A percentile compares a stretch with the other conserved stretches of the same genome.
Evolutionary conservation across 768 basidiomycete genomes (phyloP).

Genomic region (Boletus patriciae): DNA sequence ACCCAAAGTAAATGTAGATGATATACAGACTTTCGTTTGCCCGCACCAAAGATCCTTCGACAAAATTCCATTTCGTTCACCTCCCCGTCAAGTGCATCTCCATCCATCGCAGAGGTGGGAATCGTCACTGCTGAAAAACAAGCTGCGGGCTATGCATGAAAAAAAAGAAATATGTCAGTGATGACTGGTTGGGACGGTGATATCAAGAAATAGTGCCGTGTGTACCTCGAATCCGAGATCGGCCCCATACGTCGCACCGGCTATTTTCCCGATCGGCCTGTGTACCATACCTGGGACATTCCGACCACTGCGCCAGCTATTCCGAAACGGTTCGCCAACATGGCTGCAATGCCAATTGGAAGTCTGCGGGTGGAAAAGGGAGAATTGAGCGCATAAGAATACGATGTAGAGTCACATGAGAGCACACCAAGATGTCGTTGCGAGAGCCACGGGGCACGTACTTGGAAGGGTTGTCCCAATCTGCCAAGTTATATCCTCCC

Average conservation of each 20-base stretch:
- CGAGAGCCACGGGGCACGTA: conserved; percentile 16
- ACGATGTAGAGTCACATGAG: not conserved
- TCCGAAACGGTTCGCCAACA: conserved; percentile 47
- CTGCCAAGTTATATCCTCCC: conserved; percentile 52
- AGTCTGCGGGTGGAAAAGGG: conserved; percentile 29
- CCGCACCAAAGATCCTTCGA: not conserved
- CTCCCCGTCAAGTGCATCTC: conserved; percentile 47
- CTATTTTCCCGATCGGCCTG: conserved; percentile 47
- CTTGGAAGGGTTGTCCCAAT: conserved; percentile 44
- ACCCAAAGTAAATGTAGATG: not conserved
- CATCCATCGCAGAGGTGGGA: conserved; percentile 48
- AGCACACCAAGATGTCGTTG: not conserved
- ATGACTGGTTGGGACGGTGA: too few species aligned
- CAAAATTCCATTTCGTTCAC: conserved; percentile 8
- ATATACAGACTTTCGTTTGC: too few species aligned
- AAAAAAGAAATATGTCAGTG: too few species aligned
- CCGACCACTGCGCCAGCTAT: conserved; percentile 50
- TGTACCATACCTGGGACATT: conserved; percentile 56
- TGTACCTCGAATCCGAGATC: conserved; percentile 57
- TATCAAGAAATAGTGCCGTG: not conserved
- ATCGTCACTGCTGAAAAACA: conserved; percentile 47
- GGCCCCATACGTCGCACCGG: conserved; percentile 44
- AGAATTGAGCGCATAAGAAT: not conserved
- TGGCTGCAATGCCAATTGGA: conserved; percentile 48
- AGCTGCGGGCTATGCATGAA: conserved; percentile 34